Evolutionary conservation across 1,284 basidiomycete species (phyloP).

Genomic region (Cutaneotrichosporon sp.): DNA sequence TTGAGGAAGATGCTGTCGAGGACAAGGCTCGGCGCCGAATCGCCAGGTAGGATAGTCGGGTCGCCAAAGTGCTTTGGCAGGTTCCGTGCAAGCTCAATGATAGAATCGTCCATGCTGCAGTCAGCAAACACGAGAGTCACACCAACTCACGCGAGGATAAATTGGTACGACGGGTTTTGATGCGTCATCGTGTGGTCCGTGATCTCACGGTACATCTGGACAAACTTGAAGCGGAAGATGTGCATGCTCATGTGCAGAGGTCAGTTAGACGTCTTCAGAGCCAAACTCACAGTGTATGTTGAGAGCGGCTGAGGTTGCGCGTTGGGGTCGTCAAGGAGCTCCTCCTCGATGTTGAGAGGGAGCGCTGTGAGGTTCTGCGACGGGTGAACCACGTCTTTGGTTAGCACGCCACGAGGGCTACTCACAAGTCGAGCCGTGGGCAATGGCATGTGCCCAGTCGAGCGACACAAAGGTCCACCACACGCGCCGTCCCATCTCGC

Average conservation of each 20-base stretch:
- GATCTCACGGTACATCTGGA: slow-evolving; percentile 28
- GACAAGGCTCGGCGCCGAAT: slow-evolving; percentile 15
- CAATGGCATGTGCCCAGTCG: slow-evolving; percentile 31
- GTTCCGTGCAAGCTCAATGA: slow-evolving; percentile 20
- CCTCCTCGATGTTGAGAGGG: slow-evolving; percentile 28
- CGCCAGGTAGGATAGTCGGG: slow-evolving; percentile 11
- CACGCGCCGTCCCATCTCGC: slow-evolving; percentile 29
- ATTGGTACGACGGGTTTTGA: slow-evolving; percentile 22
- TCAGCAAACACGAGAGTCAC: not conserved
- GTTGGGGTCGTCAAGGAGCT: slow-evolving; percentile 21
- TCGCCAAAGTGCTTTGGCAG: slow-evolving; percentile 24
- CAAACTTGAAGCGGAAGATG: slow-evolving; percentile 27
- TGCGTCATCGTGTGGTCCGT: slow-evolving; percentile 25
- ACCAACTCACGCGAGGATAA: slow-evolving; percentile 17
- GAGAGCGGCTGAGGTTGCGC: slow-evolving; percentile 17
- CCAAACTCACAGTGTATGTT: slow-evolving; percentile 16
- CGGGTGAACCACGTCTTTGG: slow-evolving; percentile 27
- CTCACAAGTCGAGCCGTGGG: slow-evolving; percentile 25
- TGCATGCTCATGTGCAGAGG: slow-evolving; percentile 24
- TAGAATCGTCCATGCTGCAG: slow-evolving; percentile 23
- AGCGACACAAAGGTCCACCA: slow-evolving; percentile 34
- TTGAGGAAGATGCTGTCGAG: slow-evolving; percentile 26
- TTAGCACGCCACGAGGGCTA: not conserved
- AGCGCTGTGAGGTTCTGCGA: slow-evolving; percentile 29
- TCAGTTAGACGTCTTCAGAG: not conserved